Conservation (phyloP, 768 basidiomycete species). For the Lentinula sp. region DNA sequence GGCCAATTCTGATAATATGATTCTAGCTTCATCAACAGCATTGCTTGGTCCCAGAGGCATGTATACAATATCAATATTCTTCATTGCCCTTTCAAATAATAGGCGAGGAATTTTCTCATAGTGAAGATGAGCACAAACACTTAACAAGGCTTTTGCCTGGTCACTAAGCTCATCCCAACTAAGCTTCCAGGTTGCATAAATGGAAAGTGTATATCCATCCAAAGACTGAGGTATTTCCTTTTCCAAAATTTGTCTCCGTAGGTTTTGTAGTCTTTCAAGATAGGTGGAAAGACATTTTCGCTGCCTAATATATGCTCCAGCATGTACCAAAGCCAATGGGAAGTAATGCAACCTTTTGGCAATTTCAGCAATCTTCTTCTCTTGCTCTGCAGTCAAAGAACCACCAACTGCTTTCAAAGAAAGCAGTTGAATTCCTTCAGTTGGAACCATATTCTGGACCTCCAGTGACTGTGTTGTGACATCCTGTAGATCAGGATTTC, state of each 20-base stretch:
- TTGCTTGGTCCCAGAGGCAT: not conserved
- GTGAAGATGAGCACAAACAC: not conserved
- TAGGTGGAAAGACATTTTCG: not conserved
- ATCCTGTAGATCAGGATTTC: not conserved
- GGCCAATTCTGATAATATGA: not conserved
- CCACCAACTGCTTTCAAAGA: not conserved
- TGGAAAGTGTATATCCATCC: not conserved
- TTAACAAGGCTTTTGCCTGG: not conserved
- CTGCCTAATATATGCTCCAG: not conserved
- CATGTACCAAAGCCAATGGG: not conserved
- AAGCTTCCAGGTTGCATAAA: constrained; percentile 1
- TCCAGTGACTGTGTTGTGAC: not conserved
- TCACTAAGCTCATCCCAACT: not conserved
- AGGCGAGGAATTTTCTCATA: not conserved
- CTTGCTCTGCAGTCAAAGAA: not conserved
- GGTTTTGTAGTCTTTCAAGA: not conserved
- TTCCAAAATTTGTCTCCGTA: not conserved
- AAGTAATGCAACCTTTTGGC: not conserved
- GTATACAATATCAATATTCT: not conserved
- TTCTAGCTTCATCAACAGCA: not conserved
- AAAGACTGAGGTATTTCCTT: not conserved
- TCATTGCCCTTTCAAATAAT: not conserved
- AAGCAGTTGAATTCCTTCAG: not conserved
- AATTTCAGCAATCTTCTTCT: not conserved
- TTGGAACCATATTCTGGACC: not conserved